Evolutionary conservation across 345 rosid species (phyloP).

Genomic region (Syzygium aqueum): DNA sequence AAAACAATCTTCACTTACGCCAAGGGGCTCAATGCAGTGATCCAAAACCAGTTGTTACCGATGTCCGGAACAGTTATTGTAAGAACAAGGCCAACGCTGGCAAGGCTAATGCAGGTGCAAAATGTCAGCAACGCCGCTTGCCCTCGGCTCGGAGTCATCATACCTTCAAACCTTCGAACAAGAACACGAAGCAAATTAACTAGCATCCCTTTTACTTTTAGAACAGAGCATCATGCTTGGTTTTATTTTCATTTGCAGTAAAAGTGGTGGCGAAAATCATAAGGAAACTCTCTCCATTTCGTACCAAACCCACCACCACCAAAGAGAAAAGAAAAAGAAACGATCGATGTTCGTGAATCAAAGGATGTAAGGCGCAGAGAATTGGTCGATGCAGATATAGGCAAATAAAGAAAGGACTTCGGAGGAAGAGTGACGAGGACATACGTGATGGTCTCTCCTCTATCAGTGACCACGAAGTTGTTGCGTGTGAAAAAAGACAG

Average conservation of each 20-base stretch:
- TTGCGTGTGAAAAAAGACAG: conserved; percentile 81
- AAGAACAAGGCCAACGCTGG: conserved; percentile 85
- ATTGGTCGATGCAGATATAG: not conserved
- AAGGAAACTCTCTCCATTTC: not conserved
- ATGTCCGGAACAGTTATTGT: conserved; percentile 77
- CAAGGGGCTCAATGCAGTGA: conserved; percentile 63
- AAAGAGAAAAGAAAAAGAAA: not conserved
- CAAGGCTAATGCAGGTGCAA: conserved; percentile 93
- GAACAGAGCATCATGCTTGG: not conserved
- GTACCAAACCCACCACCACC: not conserved
- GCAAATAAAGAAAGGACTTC: not conserved
- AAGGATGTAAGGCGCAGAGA: not conserved
- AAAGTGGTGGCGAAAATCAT: not conserved
- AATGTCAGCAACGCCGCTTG: conserved; percentile 91
- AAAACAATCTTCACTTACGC: conserved; percentile 49
- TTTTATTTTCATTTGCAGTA: not conserved
- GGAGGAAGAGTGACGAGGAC: conserved; percentile 1
- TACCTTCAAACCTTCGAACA: conserved; percentile 62
- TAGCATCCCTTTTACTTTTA: not conserved
- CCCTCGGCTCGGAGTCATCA: conserved; percentile 84
- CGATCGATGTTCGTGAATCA: not conserved
- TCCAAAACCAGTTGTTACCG: conserved; percentile 94
- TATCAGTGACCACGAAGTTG: conserved; percentile 64
- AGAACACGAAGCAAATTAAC: not conserved
- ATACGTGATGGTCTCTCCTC: conserved; percentile 95